phyloP scores from a whole-genome alignment of 2,329 filamentous ascomycete genomes.

The Talaromyces verruculosus region DNA sequence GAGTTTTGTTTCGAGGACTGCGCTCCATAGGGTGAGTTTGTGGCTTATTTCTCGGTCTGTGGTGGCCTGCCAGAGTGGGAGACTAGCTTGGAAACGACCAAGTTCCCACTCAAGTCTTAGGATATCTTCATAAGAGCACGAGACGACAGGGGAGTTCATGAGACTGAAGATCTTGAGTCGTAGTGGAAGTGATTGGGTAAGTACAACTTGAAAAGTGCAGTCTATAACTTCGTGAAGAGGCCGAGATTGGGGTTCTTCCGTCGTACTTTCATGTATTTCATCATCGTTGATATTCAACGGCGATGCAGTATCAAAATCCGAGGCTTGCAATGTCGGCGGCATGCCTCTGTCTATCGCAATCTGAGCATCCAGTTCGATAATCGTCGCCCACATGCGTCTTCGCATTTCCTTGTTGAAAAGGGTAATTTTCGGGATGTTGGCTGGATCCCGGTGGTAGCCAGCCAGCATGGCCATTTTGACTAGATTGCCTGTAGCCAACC shows the following conservation, averaged over 20 bases:
- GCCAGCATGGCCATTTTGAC: slow-evolving; percentile 55
- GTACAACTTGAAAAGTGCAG: slow-evolving; percentile 32
- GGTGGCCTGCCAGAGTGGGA: slow-evolving; percentile 34
- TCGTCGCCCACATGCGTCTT: slow-evolving; percentile 58
- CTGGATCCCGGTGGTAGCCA: slow-evolving; percentile 52
- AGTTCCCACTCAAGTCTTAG: slow-evolving; percentile 42
- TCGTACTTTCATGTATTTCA: slow-evolving; percentile 42
- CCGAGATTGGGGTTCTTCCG: slow-evolving; percentile 32
- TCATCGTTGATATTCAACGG: slow-evolving; percentile 55
- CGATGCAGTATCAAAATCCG: slow-evolving; percentile 51
- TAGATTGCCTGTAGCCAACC: slow-evolving; percentile 52
- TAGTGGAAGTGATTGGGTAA: slow-evolving; percentile 26
- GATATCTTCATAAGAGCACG: slow-evolving; percentile 43
- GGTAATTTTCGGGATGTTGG: slow-evolving; percentile 36
- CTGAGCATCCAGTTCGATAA: slow-evolving; percentile 59
- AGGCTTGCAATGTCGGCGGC: slow-evolving; percentile 47
- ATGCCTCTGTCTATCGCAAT: slow-evolving; percentile 57
- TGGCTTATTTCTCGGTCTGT: slow-evolving; percentile 28
- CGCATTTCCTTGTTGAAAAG: slow-evolving; percentile 50
- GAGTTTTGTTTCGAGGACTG: slow-evolving; percentile 38
- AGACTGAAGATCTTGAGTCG: slow-evolving; percentile 36
- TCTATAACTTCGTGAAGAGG: slow-evolving; percentile 37
- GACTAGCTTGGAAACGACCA: slow-evolving; percentile 34
- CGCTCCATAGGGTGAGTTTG: slow-evolving; percentile 34
- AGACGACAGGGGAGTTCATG: slow-evolving; percentile 41